Evolutionary conservation across 257 asterid genomes (phyloP), one percentile per base, ranked within the genome.

Genomic region (Nyctanthes arbortristis): DNA sequence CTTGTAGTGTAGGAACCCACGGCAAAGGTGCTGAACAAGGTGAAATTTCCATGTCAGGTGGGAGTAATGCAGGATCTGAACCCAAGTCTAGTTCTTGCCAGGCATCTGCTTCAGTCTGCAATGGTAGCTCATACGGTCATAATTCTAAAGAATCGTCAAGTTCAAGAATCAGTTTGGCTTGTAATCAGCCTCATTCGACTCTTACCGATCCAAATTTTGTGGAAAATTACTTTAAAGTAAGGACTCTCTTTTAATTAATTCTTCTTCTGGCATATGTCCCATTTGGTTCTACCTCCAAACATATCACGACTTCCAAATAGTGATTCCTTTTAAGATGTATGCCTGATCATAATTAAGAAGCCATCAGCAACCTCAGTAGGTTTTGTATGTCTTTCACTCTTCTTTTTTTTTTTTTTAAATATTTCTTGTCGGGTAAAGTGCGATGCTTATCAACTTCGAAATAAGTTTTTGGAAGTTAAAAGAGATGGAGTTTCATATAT

Each of bases 171-270:
- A 47, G 16, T 60, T 37, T 75, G 74, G 84, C 92, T 35, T 74
- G 87, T 61, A 78, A 79, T 65, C 87, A 73, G 75, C 78, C 61
- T 13, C 91, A 87, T 72, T 93, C 99, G 76, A 91, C 96, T 65
- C 89, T 86, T 68, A 67, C 81, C 13, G 99, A 93, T 76, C 84
- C 95, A 52, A 86, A 91, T 79, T 93, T 93, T 76, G 97, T 86
- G 35, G 97, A 93, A 79, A 93, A 93, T 71, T 93, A 89, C 84
- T 93, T 93, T 77, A 93, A 89, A 96, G 97, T 87, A 69, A 77
- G 43, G 28, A 45, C 24, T 31, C 14, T 70, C 37, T 31, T 39
- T 49, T 24, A 70, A 55, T 49, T 58, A 58, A 52, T 45, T 75
- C 55, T 33, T 68, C 37, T 63, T 25, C 64, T 31, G 25, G 71